Evolutionary conservation across 768 basidiomycete genomes (phyloP), one percentile per base, ranked within the genome.

Genomic region (Amanita inopinata): DNA sequence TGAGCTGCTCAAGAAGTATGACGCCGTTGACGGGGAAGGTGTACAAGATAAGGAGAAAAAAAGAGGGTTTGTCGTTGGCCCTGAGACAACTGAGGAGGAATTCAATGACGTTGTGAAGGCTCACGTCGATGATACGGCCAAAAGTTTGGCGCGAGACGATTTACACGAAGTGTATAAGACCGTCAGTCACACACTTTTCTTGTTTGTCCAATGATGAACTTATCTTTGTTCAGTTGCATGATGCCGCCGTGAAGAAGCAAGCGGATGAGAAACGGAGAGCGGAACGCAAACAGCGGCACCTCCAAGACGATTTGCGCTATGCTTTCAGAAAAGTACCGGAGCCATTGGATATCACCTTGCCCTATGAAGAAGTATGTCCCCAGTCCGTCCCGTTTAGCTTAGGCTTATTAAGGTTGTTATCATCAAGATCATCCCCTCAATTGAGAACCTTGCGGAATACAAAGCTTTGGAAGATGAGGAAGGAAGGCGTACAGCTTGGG

Each of bases 291-390:
- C 78, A 83, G 45, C 74, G 93, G 19, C 86, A 94, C 59, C 62
- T 90, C 48, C 89, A 96, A 54, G 96, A 99, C 60, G 96, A 98
- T 55, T 69, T 99, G 27, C 82, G 96, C 4, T 96, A 98, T 63
- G 96, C 93, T 0, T 69, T 97, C 50, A 91, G 87, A 64, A 94
- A 94, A 58, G 67, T 94, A 5, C 59, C 85, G 0, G 87, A 92
- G 37, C 74, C 87, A 1, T 61, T 97, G 28, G 89, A 94, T 49
- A 58, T 92, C 37, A 76, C 63, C 20, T 56, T 80, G 43, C 57
- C 81, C 1, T 98, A 83, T 54, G 93, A 97, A 51, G 78, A 85
- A 52, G 92, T 88, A 27, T 25, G 31, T 14, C 38, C 17, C 9
- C n/a, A n/a, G 11, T 28, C 17, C 30, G 31, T n/a, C n/a, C n/a